Conservation (phyloP, 2,329 filamentous ascomycete genomes). For the Fusarium caatingaense region DNA sequence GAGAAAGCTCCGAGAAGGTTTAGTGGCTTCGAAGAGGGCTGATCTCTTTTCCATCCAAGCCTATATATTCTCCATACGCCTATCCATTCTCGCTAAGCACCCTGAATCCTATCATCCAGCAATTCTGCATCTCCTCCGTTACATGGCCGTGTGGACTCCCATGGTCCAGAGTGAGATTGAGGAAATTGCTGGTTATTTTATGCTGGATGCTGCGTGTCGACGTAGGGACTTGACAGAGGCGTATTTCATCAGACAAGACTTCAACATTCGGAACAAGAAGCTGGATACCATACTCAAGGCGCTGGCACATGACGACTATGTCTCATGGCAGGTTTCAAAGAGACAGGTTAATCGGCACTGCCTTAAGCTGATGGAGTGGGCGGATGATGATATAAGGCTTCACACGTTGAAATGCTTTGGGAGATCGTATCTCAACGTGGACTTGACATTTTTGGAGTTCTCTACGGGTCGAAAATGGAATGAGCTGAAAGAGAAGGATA, state of each 20-base stretch:
- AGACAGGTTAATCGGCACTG: conserved; percentile 82
- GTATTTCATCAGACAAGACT: conserved; percentile 71
- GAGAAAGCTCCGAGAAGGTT: conserved; percentile 90
- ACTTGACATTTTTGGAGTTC: conserved; percentile 75
- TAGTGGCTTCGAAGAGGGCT: conserved; percentile 79
- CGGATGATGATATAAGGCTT: conserved; percentile 76
- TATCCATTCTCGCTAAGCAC: conserved; percentile 82
- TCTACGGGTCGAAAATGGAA: conserved; percentile 78
- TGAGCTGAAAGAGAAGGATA: conserved; percentile 72
- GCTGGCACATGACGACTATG: conserved; percentile 84
- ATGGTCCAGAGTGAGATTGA: conserved; percentile 78
- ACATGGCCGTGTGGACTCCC: conserved; percentile 74
- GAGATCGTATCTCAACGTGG: conserved; percentile 80
- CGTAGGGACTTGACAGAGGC: conserved; percentile 80
- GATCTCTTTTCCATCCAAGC: conserved; percentile 88
- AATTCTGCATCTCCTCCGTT: conserved; percentile 79
- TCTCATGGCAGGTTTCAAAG: conserved; percentile 78
- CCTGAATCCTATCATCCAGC: conserved; percentile 92
- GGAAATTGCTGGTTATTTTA: conserved; percentile 83
- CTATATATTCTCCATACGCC: conserved; percentile 90
- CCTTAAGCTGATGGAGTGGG: conserved; percentile 82
- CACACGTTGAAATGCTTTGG: conserved; percentile 90
- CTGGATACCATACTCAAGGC: conserved; percentile 76
- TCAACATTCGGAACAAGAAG: conserved; percentile 72
- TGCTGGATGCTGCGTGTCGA: conserved; percentile 90